phyloP scores from a whole-genome alignment of 768 basidiomycete species.

The Hygrocybe punicea region DNA sequence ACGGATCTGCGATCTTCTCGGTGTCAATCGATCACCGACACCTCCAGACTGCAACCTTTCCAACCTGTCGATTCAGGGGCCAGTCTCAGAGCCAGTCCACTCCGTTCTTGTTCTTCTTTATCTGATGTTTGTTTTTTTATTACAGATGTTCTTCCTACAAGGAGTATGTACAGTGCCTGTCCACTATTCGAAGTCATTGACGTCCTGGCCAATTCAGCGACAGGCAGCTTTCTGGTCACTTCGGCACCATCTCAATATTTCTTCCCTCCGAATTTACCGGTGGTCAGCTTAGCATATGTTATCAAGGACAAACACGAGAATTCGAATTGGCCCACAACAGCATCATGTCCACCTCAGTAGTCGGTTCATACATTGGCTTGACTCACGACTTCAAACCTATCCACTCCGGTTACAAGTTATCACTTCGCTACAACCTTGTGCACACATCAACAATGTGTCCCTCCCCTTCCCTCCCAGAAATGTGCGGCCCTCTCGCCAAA shows the following conservation, averaged over 20 bases:
- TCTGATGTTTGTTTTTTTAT: no score
- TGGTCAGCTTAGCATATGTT: slow-evolving; percentile 31
- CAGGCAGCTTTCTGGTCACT: slow-evolving; percentile 37
- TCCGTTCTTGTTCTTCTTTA: no score
- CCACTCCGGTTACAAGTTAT: slow-evolving; percentile 38
- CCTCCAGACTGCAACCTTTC: no score
- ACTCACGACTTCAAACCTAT: slow-evolving; percentile 39
- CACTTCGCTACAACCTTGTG: slow-evolving; percentile 40
- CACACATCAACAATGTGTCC: slow-evolving; percentile 23
- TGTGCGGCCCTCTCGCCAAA: slow-evolving; percentile 1
- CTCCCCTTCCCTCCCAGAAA: slow-evolving; percentile 14
- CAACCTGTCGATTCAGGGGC: no score
- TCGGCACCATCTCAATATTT: slow-evolving; percentile 40
- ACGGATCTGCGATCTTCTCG: no score
- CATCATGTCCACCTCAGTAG: slow-evolving; percentile 24
- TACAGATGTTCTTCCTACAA: no score
- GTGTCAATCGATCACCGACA: no score
- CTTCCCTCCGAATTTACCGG: slow-evolving; percentile 40
- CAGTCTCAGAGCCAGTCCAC: no score
- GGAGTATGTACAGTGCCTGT: no score
- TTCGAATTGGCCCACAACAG: slow-evolving; percentile 28
- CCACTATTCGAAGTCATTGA: neutral
- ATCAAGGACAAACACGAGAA: slow-evolving; percentile 19
- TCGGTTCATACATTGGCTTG: slow-evolving; percentile 44
- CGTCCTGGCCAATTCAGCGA: slow-evolving; percentile 20